phyloP scores from a whole-genome alignment of 805 yeast genomes.

The Lipomyces yamanashiensis region DNA sequence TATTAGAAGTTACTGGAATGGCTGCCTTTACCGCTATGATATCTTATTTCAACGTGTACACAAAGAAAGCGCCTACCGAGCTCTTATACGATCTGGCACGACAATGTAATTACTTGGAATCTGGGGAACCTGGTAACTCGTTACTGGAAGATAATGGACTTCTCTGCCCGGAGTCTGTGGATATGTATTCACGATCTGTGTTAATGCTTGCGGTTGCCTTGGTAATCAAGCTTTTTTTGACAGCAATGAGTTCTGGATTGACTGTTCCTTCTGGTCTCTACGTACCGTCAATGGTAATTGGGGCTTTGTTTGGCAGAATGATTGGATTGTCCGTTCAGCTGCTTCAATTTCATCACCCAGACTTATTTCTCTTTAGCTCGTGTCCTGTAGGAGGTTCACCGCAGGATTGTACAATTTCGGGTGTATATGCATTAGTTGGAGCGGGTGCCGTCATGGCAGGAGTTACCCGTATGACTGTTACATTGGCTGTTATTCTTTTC shows the following conservation, averaged over 20 bases:
- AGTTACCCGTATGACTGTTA: slow-evolving; percentile 59
- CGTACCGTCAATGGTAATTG: slow-evolving; percentile 67
- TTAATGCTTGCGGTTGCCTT: slow-evolving; percentile 50
- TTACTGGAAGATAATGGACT: slow-evolving; percentile 13
- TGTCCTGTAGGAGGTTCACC: slow-evolving; percentile 37
- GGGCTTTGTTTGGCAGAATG: slow-evolving; percentile 62
- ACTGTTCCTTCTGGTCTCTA: slow-evolving; percentile 66
- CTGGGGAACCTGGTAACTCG: not conserved
- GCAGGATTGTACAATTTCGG: slow-evolving; percentile 52
- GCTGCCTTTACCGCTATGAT: slow-evolving; percentile 54
- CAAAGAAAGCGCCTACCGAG: slow-evolving; percentile 56
- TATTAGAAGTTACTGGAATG: slow-evolving; percentile 53
- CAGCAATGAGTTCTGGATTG: slow-evolving; percentile 60
- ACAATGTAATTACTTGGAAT: slow-evolving; percentile 47
- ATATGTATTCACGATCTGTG: slow-evolving; percentile 19
- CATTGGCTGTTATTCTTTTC: slow-evolving; percentile 56
- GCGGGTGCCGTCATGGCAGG: slow-evolving; percentile 66
- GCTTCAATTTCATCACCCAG: slow-evolving; percentile 43
- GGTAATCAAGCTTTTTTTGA: slow-evolving; percentile 52
- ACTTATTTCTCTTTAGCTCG: slow-evolving; percentile 33
- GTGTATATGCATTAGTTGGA: slow-evolving; percentile 59
- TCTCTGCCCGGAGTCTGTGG: slow-evolving; percentile 26
- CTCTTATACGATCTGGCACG: slow-evolving; percentile 56
- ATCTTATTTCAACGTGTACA: slow-evolving; percentile 56
- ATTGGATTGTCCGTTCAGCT: slow-evolving; percentile 54